Evolutionary conservation across 1,139 yeast genomes (phyloP), one percentile per base, ranked within the genome.

Genomic region (Geotrichum restrictum): DNA sequence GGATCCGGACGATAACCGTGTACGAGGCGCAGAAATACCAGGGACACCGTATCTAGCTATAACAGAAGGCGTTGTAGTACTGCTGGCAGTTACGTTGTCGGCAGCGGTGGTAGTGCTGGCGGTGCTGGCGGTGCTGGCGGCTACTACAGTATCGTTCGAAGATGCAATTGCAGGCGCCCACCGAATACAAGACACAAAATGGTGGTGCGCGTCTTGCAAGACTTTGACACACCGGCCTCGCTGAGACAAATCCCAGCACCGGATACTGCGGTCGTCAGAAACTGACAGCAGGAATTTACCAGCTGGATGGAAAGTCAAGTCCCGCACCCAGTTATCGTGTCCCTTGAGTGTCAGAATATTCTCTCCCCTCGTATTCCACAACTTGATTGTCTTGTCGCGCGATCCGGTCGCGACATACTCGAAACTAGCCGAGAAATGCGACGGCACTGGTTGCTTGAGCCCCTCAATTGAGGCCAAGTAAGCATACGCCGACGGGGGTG

Each of bases 321-420:
- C 78, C 57, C 86, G 80, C 1, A 91, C 86, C 98, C 98, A 91
- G 16, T 95, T 87, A 53, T 82, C 81, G 68, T 91, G 98, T 1
- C 95, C 97, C 13, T 68, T 64, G 53, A 84, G 71, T 42, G 76
- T 71, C 19, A 78, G 74, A 1, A 89, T 66, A 33, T 80, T 70
- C 66, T 77, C 77, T 1, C 87, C 91, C 48, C 82, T 81, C 1
- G 91, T 81, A 49, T 83, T 75, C 97, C 97, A 91, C 24, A 91
- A 71, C 60, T 82, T 81, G 39, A 91, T 75, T 1, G 79, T 67
- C 62, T 85, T 85, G 67, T 91, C 97, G 60, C 98, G 75, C 2
- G 95, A 88, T 19, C 86, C 89, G 7, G 95, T 82, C 1, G 85
- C 81, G 55, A 91, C 81, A 45, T 65, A 64, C 46, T 62, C 63